A percentile compares a stretch with the other conserved stretches of the same genome.
Conservation (phyloP, 345 rosid species). For the Kernera saxatilis region DNA sequence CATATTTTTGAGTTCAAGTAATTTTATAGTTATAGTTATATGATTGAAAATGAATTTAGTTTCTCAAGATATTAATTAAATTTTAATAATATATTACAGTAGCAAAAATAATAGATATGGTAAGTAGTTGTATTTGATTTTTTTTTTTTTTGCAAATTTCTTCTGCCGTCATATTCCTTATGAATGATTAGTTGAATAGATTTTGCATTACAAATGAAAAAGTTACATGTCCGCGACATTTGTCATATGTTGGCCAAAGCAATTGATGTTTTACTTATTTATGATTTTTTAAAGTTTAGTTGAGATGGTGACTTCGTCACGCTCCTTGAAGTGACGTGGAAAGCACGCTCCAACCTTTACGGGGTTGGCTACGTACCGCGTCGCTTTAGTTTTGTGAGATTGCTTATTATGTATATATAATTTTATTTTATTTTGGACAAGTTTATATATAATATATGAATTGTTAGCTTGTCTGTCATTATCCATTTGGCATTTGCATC, state of each 20-base stretch:
- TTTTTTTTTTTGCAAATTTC: background rate
- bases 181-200: background rate
- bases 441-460: background rate
- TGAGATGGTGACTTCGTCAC: conserved; percentile 4
- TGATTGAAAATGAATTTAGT: no score
- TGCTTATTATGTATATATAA: background rate
- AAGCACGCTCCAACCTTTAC: conserved; percentile 55
- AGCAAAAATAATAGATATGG: no score
- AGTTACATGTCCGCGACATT: background rate
- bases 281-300: background rate
- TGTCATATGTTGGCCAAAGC: background rate
- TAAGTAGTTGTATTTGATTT: background rate
- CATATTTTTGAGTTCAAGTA: no score
- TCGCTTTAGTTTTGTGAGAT: background rate
- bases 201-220: background rate
- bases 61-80: no score
- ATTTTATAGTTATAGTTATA: no score
- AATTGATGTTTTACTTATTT: background rate
- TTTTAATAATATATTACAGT: no score
- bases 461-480: background rate
- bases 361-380: conserved; percentile 15
- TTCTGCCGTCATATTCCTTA: background rate
- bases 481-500: background rate
- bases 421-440: no score
- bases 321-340: conserved; percentile 41